Percentiles rank a stretch among this genome's conserved stretches.
phyloP scores from a whole-genome alignment of 2,329 filamentous ascomycete genomes.

The Trichophyton verrucosum region DNA sequence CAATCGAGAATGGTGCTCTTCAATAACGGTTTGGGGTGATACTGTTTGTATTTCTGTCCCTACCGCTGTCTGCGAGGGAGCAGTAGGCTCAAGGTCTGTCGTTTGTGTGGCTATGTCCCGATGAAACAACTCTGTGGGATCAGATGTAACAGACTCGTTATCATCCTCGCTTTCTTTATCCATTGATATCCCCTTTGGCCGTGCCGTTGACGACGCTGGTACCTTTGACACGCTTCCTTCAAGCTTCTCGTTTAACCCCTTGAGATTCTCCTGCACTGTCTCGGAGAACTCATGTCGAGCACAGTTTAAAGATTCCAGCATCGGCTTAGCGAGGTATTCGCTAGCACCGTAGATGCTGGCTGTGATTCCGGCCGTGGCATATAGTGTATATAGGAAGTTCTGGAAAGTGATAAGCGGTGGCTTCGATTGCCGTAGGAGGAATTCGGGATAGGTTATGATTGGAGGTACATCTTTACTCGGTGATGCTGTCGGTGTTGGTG shows the following conservation, averaged over 20 bases:
- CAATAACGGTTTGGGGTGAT: conserved; percentile 14
- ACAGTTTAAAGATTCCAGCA: conserved; percentile 42
- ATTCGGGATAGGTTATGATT: conserved; percentile 56
- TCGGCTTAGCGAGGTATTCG: conserved; percentile 47
- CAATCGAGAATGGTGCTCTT: conserved; percentile 35
- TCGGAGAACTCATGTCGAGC: conserved; percentile 46
- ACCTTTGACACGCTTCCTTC: conserved; percentile 40
- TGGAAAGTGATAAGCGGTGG: conserved; percentile 48
- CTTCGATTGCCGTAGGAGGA: conserved; percentile 46
- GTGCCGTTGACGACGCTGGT: conserved; percentile 25
- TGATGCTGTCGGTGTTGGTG: conserved; percentile 9
- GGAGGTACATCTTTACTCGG: conserved; percentile 34
- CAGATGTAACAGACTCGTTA: conserved; percentile 39
- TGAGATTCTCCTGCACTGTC: conserved; percentile 40
- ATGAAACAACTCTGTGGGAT: conserved; percentile 52
- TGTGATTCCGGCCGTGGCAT: conserved; percentile 43
- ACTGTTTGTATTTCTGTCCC: conserved; percentile 15
- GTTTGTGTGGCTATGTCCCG: conserved; percentile 53
- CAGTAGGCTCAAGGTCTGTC: conserved; percentile 31
- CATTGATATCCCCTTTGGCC: conserved; percentile 14
- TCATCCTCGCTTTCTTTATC: conserved; percentile 31
- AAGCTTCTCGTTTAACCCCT: conserved; percentile 45
- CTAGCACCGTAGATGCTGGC: conserved; percentile 46
- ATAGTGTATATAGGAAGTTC: conserved; percentile 45
- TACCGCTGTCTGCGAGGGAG: conserved; percentile 15